Base-by-base conservation (phyloP, 2,329 filamentous ascomycete species). In the Trichoderma sp. region DNA sequence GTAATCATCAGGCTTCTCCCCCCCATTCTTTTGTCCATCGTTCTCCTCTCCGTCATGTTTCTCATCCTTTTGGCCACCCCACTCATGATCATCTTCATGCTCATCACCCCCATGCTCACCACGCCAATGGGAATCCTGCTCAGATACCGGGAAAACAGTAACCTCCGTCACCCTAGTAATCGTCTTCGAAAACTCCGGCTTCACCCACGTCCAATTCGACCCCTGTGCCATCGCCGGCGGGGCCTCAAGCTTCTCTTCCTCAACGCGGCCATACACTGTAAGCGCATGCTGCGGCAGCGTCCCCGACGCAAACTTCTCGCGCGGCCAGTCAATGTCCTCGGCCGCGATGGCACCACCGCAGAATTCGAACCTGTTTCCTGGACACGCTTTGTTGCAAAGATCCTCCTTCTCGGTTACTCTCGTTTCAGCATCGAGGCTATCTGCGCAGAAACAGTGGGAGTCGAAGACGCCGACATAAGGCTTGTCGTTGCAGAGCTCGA, bases 391-490 rank as follows among this genome's bases (percentile, higher is more conserved):
- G 63, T 80, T 71, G 70, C 83, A 84, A 37, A 71, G 69, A 1
- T 45, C 48, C 56, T 76, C 74, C 52, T 73, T 73, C 2, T 68
- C 60, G 1, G 79, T 70, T 13, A 81, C 78, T 13, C 71, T 75
- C n/a, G 82, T 80, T 53, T 78, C 76, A 5, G 74, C 73, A 42
- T 81, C 80, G 19, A 85, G 75, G 2, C 63, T 68, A 13, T 79
- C 74, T 37, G 82, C 81, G 67, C 84, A 86, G 74, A 82, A 84
- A 72, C 83, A 85, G 25, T 74, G 74, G 12, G 75, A 80, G 32
- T 77, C 74, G 27, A 76, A 80, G 48, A 83, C 70, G 60, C 80
- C 83, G 2, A 79, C 78, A 66, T 80, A 83, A 19, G 74, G 77
- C 42, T 68, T 71, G 2, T 74, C 76, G 1, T 67, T 63, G 69